A percentile compares a stretch with the other conserved stretches of the same genome.
These are phyloP conservation scores for Leccinum subgranulosum DNA, from an alignment of 768 basidiomycete species.

Conservation along the genomic window DNA sequence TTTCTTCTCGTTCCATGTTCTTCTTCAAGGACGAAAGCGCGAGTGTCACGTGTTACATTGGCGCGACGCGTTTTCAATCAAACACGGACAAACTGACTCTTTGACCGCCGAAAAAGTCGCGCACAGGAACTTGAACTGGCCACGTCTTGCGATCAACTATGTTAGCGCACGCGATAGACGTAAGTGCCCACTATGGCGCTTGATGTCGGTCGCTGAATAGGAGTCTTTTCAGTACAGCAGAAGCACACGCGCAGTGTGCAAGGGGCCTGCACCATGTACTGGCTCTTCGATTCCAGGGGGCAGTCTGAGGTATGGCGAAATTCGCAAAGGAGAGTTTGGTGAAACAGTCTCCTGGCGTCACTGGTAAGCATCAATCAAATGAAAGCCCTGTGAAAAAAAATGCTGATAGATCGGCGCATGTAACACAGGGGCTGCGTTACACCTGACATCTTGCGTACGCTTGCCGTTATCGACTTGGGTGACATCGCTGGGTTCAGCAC, in stretches of 20 bases:
- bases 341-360: slow-evolving; percentile 75
- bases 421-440: slow-evolving; percentile 68
- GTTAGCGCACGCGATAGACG: slow-evolving; percentile 31
- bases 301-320: slow-evolving; percentile 62
- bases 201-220: slow-evolving; percentile 4
- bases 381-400: slow-evolving; percentile 13
- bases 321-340: slow-evolving; percentile 42
- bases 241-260: slow-evolving; percentile 66
- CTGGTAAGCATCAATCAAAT: slow-evolving; percentile 45
- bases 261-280: slow-evolving; percentile 59
- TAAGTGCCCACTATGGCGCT: slow-evolving; percentile 9
- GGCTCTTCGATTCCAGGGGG: slow-evolving; percentile 52
- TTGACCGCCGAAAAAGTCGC: not conserved
- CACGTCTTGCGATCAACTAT: not conserved
- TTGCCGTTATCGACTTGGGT: slow-evolving; percentile 44
- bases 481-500: slow-evolving; percentile 47
- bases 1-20: slow-evolving; percentile 27
- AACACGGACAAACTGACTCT: slow-evolving; percentile 17
- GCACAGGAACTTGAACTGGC: not conserved
- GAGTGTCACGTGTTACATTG: slow-evolving; percentile 16
- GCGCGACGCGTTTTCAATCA: slow-evolving; percentile 22
- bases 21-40: not conserved
- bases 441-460: slow-evolving; percentile 46
- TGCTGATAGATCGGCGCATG: slow-evolving; percentile 11
- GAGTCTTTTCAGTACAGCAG: slow-evolving; percentile 60